Evolutionary conservation across 805 yeast species (phyloP), one percentile per base, ranked within the genome.

Genomic region (Saturnispora bothae): DNA sequence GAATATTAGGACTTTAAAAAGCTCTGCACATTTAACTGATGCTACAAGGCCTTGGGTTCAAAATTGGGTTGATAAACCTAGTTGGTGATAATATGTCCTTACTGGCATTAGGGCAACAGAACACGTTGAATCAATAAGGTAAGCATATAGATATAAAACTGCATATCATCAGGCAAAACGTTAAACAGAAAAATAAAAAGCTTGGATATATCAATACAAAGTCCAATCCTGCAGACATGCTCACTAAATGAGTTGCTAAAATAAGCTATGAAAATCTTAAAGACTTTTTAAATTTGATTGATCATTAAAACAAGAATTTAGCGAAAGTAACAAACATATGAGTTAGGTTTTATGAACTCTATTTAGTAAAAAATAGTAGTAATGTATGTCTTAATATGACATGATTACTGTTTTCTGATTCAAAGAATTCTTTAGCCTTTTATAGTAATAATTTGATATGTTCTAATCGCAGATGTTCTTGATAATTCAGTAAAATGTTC

Each of bases 101-200:
- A 9, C 25, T 41, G 6, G 21, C 18, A n/a, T 20, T 41, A 16
- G 21, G 30, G n/a, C 6, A 15, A 4, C 40, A 36, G 14, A 34
- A 31, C 4, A 15, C 36, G 14, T 22, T 20, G 15, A 36, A 37
- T 28, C 31, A 31, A 25, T 12, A 19, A 9, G 34, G 39, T 3
- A 41, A 37, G 28, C 41, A 37, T 16, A 29, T 38, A 28, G 44
- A 38, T 29, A 31, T 32, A 12, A 36, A 16, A 30, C 21, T 33
- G 18, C 41, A 38, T n/a, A 32, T 23, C 5, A 13, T 41, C 4
- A 36, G 43, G 31, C 25, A 22, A 22, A 22, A 22, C 10, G 25
- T 22, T 22, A 22, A 22, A n/a, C 30, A 2, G 6, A 12, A n/a
- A 5, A 32, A 7, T 10, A 15, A 16, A 3, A 4, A 4, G 22